Evolutionary conservation across 306 rosid species (phyloP), one percentile per base, ranked within the genome.

Genomic region (Trichosanthes truncata): DNA sequence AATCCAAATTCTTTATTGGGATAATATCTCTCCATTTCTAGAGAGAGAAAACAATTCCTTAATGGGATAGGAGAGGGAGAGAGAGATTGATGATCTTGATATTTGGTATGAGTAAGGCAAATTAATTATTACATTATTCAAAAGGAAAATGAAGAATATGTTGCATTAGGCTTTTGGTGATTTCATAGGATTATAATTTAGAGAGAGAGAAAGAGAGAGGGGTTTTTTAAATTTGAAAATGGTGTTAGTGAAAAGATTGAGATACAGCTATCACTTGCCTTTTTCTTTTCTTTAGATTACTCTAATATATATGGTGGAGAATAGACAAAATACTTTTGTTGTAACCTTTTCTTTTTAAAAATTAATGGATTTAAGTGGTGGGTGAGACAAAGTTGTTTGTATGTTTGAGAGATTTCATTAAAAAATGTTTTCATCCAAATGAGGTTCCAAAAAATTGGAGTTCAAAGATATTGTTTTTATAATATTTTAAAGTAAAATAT

Each of bases 351-450:
- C 23, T 25, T 35, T 35, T 35, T 35, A 36, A 66, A 49, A 67
- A 71, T 71, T 23, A 26, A 23, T 45, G 23, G 55, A 26, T 43
- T 71, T 40, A 3, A 45, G 23, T 38, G 40, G 77, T 71, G 77
- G 56, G 76, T 71, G 77, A 45, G 55, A 25, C 49, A 71, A 43
- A 25, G 57, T 45, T 71, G 77, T 71, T 69, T 40, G 29, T 66
- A 20, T 66, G 7, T 9, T n/a, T 45, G 77, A 71, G 36, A 45
- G 57, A 71, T 12, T 43, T 45, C 20, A 43, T 71, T 71, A 45
- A 21, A 69, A 12, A 17, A n/a, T 68, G 75, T 68, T 68, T 15
- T 67, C 25, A 18, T 33, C 25, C 71, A 63, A 33, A 67, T 67
- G 18, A 9, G 17, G 49, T 68, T 63, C 51, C 49, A 68, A 40